A percentile compares a stretch with the other conserved stretches of the same genome.
These are phyloP conservation scores for Hypoxylon sp. DNA, from an alignment of 2,329 filamentous ascomycete genomes.

Conservation along the genomic window DNA sequence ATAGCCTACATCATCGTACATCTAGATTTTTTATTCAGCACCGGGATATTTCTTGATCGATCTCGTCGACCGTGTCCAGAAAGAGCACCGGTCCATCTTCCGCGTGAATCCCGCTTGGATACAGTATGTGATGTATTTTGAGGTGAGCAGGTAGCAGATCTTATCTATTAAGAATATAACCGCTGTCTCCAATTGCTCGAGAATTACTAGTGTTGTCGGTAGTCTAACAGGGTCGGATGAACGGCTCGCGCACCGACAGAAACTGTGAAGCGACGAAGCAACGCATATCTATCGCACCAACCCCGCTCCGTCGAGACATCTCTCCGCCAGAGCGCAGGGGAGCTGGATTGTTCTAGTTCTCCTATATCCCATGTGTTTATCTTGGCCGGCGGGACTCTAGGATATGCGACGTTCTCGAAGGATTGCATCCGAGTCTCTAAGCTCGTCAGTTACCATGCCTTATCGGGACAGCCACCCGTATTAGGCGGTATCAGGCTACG, in stretches of 20 bases:
- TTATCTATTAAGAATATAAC: slow-evolving; percentile 30
- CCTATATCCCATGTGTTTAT: slow-evolving; percentile 21
- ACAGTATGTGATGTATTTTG: slow-evolving; percentile 21
- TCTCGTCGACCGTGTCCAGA: slow-evolving; percentile 31
- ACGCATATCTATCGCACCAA: slow-evolving; percentile 17
- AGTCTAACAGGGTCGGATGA: slow-evolving; percentile 33
- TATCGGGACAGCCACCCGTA: slow-evolving; percentile 23
- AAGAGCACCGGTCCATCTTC: slow-evolving; percentile 23
- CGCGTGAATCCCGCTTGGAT: slow-evolving; percentile 24
- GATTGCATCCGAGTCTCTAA: slow-evolving; percentile 15
- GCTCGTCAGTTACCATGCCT: slow-evolving; percentile 9
- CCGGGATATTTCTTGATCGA: slow-evolving; percentile 20
- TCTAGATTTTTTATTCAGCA: slow-evolving; percentile 23
- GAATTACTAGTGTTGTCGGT: slow-evolving; percentile 31
- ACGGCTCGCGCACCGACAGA: slow-evolving; percentile 40
- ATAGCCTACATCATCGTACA: slow-evolving; percentile 44
- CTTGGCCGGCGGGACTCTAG: slow-evolving; percentile 34
- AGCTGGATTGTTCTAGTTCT: slow-evolving; percentile 32
- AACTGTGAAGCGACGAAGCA: slow-evolving; percentile 23
- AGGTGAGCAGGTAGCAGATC: slow-evolving; percentile 14
- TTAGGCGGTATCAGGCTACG: slow-evolving; percentile 11
- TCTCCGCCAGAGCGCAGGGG: slow-evolving; percentile 22
- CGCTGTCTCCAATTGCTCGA: slow-evolving; percentile 31
- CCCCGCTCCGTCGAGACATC: slow-evolving; percentile 34
- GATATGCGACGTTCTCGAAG: slow-evolving; percentile 24